Evolutionary conservation across 2,329 filamentous ascomycete species (phyloP).

Genomic region (Colletotrichum chlorophyti): DNA sequence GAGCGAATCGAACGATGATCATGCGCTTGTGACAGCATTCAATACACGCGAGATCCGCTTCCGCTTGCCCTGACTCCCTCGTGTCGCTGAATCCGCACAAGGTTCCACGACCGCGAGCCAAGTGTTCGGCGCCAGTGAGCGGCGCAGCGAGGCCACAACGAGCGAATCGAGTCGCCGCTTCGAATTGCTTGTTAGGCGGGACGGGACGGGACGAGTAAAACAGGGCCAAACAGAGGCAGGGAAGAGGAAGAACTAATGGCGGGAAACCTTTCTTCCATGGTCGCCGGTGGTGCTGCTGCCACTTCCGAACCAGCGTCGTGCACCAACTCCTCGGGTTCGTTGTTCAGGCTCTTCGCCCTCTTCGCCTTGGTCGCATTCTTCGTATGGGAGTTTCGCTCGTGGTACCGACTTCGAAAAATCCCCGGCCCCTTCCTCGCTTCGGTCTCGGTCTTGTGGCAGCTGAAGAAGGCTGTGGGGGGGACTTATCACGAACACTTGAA

Average conservation of each 20-base stretch:
- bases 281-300: background rate
- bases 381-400: slow-evolving; percentile 32
- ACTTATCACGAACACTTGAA: slow-evolving; percentile 36
- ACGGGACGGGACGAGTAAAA: background rate
- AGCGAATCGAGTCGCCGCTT: background rate
- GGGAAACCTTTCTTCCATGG: background rate
- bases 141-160: background rate
- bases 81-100: background rate
- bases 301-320: background rate
- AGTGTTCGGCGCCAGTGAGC: background rate
- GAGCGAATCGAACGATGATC: background rate
- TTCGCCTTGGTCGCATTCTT: background rate
- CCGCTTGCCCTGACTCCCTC: background rate
- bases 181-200: background rate
- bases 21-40: slow-evolving; percentile 8
- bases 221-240: background rate
- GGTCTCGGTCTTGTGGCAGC: slow-evolving; percentile 35
- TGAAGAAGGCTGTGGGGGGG: slow-evolving; percentile 32
- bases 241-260: background rate
- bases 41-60: background rate
- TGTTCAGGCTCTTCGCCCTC: background rate
- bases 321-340: background rate
- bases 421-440: slow-evolving; percentile 37
- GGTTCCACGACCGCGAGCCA: background rate
- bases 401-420: slow-evolving; percentile 37